These are phyloP conservation scores for Penicillium pulvis DNA, from an alignment of 495 filamentous ascomycete genomes.

Conservation along the genomic window DNA sequence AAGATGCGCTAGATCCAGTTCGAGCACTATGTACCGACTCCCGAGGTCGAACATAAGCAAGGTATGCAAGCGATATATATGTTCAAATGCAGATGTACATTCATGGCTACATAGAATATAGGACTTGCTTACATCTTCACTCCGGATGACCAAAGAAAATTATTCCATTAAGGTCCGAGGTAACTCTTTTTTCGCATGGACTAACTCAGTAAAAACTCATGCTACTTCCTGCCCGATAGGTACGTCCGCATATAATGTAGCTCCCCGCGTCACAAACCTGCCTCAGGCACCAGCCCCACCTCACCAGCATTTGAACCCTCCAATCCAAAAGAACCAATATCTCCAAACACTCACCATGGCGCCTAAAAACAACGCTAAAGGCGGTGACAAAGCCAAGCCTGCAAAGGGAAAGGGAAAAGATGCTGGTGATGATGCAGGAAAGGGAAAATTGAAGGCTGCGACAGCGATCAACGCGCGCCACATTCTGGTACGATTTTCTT, in stretches of 20 bases:
- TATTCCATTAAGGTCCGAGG: too few relatives aligned
- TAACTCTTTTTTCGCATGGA: too few relatives aligned
- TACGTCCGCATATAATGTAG: neutral
- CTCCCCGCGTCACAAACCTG: constrained; percentile 4
- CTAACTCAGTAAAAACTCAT: neutral
- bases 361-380: constrained; percentile 56
- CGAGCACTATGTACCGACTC: too few relatives aligned
- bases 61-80: too few relatives aligned
- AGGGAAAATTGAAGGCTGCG: constrained; percentile 63
- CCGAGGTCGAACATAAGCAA: too few relatives aligned
- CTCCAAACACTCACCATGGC: constrained; percentile 39
- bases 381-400: constrained; percentile 37
- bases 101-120: too few relatives aligned
- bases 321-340: neutral
- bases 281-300: constrained; percentile 31
- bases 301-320: constrained; percentile 2
- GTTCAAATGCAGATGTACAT: too few relatives aligned
- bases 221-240: neutral
- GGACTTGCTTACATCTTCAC: too few relatives aligned
- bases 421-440: constrained; percentile 38
- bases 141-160: too few relatives aligned
- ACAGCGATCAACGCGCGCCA: constrained; percentile 84
- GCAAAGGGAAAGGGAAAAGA: constrained; percentile 54
- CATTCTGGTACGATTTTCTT: constrained; percentile 66
- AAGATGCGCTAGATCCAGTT: too few relatives aligned